Evolutionary conservation across 805 yeast species (phyloP).

Genomic region (Candida krabiensis): DNA sequence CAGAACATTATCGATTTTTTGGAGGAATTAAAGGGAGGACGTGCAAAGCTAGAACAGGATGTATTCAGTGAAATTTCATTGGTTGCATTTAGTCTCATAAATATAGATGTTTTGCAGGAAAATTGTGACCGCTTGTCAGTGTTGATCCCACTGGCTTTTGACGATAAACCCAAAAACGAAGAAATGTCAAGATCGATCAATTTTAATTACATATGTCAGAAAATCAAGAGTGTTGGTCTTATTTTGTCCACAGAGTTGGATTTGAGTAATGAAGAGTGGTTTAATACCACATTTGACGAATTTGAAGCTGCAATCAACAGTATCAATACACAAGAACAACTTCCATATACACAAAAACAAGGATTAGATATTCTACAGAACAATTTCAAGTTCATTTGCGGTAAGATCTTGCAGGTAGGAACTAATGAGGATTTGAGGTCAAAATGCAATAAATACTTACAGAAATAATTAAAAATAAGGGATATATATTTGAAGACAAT

Average conservation of each 20-base stretch:
- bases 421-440: neutral
- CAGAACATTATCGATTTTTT: neutral
- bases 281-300: constrained; percentile 8
- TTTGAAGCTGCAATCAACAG: constrained; percentile 6
- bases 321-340: constrained; percentile 8
- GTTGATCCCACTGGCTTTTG: constrained; percentile 8
- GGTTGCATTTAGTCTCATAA: neutral
- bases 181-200: constrained; percentile 13
- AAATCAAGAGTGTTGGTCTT: constrained; percentile 19
- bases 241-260: constrained; percentile 5
- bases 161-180: neutral
- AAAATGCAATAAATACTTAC: constrained; percentile 3
- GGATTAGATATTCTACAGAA: constrained; percentile 12
- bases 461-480: constrained; percentile 1
- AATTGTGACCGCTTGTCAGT: neutral
- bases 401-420: constrained; percentile 9
- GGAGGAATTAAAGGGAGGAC: neutral
- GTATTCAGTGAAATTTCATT: neutral
- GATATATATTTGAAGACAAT: neutral
- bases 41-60: neutral
- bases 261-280: constrained; percentile 13
- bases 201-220: constrained; percentile 17
- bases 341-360: constrained; percentile 4
- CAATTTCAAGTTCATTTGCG: constrained; percentile 20
- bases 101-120: neutral